These are phyloP conservation scores for Agroathelia rolfsii DNA, from an alignment of 1,284 basidiomycete species.

Conservation along the genomic window DNA sequence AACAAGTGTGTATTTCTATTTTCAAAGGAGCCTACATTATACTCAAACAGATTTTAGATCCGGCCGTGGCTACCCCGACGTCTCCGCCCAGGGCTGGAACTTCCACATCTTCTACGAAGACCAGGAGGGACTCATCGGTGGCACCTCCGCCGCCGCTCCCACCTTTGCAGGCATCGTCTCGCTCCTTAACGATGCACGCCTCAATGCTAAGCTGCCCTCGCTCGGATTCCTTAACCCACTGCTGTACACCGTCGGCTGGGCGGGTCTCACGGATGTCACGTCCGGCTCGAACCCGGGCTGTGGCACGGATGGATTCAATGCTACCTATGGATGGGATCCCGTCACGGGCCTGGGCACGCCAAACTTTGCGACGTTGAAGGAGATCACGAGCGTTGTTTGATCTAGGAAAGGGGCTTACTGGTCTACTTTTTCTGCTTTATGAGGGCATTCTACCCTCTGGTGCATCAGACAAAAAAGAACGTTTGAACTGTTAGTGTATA, in stretches of 20 bases:
- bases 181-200: slow-evolving; percentile 26
- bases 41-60: slow-evolving; percentile 9
- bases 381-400: too few relatives aligned
- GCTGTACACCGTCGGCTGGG: slow-evolving; percentile 32
- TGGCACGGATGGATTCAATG: slow-evolving; percentile 26
- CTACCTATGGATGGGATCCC: slow-evolving; percentile 29
- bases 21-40: too few relatives aligned
- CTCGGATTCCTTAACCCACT: slow-evolving; percentile 32
- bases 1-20: too few relatives aligned
- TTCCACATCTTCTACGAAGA: slow-evolving; percentile 13
- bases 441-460: too few relatives aligned
- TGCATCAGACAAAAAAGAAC: too few relatives aligned
- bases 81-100: slow-evolving; percentile 25
- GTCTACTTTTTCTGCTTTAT: too few relatives aligned
- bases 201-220: slow-evolving; percentile 20
- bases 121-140: slow-evolving; percentile 12
- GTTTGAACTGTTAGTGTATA: too few relatives aligned
- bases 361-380: slow-evolving; percentile 20
- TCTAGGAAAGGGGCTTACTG: too few relatives aligned
- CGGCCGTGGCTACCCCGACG: slow-evolving; percentile 29
- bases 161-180: slow-evolving; percentile 27
- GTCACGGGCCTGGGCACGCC: slow-evolving; percentile 25
- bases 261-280: slow-evolving; percentile 35
- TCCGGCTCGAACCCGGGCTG: slow-evolving; percentile 34
- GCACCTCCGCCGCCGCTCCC: slow-evolving; percentile 29